Base-by-base conservation (phyloP, 2,329 filamentous ascomycete species). In the Dactylellina sp. region DNA sequence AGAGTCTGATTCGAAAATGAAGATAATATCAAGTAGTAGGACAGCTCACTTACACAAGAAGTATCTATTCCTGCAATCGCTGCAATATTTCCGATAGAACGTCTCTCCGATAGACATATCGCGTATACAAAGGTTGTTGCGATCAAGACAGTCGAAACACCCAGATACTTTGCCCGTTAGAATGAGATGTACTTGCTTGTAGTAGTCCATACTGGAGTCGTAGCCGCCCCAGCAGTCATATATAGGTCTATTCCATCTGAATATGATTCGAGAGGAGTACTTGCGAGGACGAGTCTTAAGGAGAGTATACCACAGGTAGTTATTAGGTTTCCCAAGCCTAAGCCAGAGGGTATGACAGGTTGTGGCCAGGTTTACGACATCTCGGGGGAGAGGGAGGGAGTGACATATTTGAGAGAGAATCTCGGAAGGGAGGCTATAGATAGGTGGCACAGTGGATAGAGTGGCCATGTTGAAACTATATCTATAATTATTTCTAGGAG, bases 271-370 rank as follows among this genome's bases (percentile, higher is more conserved):
- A 2, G 2, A 11, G 11, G 46, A 32, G 1, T 18, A 25, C 18
- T 28, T 7, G 7, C 11, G 2, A 0, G 59, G 59, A 12, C 16
- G n/a, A 0, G 32, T 53, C 2, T 7, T n/a, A 3, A 62, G 35
- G 3, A 52, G 20, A 9, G 22, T 62, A 35, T 28, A 62, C 59
- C 46, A 62, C 9, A 62, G 59, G n/a, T 52, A 52, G 18, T 52
- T 52, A 20, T 37, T 62, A 1, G 12, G 16, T 2, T 28, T 14
- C 9, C 44, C 40, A 14, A 62, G 37, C 28, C 44, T 42, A 5
- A 42, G 22, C 4, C 22, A 39, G 9, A 62, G 46, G 11, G 6
- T 5, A 14, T 46, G 59, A 11, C 59, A 62, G 6, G 59, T 53
- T n/a, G 46, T 40, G 2, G 59, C 44, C 6, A 62, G 22, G 1